These are phyloP conservation scores for Vitis rotundifolia DNA, from an alignment of 164 flowering plant species.

Conservation along the genomic window DNA sequence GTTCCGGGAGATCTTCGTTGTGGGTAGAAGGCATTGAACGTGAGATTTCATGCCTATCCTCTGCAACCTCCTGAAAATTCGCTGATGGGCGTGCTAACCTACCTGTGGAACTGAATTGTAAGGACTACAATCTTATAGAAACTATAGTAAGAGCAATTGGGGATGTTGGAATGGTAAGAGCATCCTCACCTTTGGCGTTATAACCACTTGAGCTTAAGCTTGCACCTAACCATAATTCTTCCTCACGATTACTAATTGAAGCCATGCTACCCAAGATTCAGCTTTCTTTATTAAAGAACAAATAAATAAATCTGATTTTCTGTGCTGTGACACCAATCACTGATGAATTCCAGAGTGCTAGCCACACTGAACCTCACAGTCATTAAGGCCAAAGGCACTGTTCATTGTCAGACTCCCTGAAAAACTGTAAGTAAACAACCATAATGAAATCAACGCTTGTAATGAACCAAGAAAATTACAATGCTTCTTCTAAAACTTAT, in stretches of 20 bases:
- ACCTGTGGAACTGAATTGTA: neutral
- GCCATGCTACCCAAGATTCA: conserved; percentile 3
- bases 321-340: too few relatives aligned
- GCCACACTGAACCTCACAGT: too few relatives aligned
- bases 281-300: too few relatives aligned
- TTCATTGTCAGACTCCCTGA: too few relatives aligned
- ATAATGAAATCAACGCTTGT: too few relatives aligned
- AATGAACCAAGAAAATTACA: too few relatives aligned
- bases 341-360: too few relatives aligned
- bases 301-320: too few relatives aligned
- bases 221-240: neutral
- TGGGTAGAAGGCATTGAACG: conserved; percentile 15
- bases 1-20: conserved; percentile 5
- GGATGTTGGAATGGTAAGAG: neutral
- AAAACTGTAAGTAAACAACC: too few relatives aligned
- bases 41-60: conserved; percentile 20
- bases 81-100: conserved; percentile 21
- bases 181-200: neutral
- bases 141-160: too few relatives aligned
- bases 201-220: neutral
- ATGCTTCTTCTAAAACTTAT: too few relatives aligned
- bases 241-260: neutral
- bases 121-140: neutral
- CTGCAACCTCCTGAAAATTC: conserved; percentile 13
- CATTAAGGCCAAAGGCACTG: too few relatives aligned